Percentiles rank a stretch among this genome's conserved stretches.
These are phyloP conservation scores for Blastomyces silverae DNA, from an alignment of 2,329 filamentous ascomycete species.

Conservation along the genomic window DNA sequence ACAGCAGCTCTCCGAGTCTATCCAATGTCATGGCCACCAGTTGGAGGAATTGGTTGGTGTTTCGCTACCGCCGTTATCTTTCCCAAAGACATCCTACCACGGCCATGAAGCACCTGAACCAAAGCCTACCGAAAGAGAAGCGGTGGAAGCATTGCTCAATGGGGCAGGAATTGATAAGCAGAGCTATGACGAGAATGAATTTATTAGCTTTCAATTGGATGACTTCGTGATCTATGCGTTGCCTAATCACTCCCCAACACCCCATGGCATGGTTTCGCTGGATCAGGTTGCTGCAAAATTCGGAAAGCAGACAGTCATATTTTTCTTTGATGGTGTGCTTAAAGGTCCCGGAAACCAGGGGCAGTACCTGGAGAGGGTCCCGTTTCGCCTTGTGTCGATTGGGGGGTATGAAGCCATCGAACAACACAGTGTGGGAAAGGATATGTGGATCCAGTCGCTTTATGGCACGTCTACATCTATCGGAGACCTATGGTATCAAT, in stretches of 20 bases:
- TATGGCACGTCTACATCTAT: conserved; percentile 23
- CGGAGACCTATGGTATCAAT: conserved; percentile 55
- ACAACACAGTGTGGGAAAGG: conserved; percentile 43
- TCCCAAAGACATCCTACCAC: conserved; percentile 26
- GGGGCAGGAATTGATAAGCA: conserved; percentile 16
- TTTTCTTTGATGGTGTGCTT: conserved; percentile 58
- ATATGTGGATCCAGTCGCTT: conserved; percentile 59
- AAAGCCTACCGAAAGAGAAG: conserved; percentile 28
- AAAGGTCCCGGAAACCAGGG: conserved; percentile 26
- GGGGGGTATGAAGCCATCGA: conserved; percentile 56
- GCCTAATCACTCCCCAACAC: conserved; percentile 26
- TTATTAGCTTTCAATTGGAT: conserved; percentile 48
- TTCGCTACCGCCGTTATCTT: conserved; percentile 20
- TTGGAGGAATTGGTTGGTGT: conserved; percentile 11
- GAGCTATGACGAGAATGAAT: conserved; percentile 22
- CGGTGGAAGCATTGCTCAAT: conserved; percentile 30
- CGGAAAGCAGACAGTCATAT: conserved; percentile 28
- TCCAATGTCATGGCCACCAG: neutral
- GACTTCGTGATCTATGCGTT: conserved; percentile 53
- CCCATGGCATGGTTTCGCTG: conserved; percentile 51
- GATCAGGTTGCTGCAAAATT: conserved; percentile 46
- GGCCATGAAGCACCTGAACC: conserved; percentile 22
- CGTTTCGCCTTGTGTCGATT: conserved; percentile 56
- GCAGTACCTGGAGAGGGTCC: conserved; percentile 50
- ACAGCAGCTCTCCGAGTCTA: neutral